phyloP scores from a whole-genome alignment of 148 eudicot genomes.

The Amaranthus hypochondriacus region DNA sequence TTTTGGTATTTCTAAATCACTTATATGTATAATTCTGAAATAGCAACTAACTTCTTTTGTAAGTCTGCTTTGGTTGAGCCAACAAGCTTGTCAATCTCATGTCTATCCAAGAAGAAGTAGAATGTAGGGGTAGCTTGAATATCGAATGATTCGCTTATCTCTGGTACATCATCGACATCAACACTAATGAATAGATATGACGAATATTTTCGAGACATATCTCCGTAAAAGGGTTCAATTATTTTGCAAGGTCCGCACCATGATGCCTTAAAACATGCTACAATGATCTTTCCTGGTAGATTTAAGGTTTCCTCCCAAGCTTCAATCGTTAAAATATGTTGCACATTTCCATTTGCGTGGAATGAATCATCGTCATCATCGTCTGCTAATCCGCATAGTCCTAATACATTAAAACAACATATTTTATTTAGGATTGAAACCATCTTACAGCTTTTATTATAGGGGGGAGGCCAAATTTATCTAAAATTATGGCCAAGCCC shows the following conservation, averaged over 20 bases:
- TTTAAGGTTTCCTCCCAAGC: constrained; percentile 10
- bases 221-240: constrained; percentile 8
- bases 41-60: constrained; percentile 2
- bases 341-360: constrained; percentile 10
- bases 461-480: not conserved
- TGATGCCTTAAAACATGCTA: constrained; percentile 13
- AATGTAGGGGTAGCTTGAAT: constrained; percentile 12
- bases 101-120: constrained; percentile 2
- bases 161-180: constrained; percentile 12
- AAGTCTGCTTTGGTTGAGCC: constrained; percentile 1
- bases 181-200: not conserved
- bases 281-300: not conserved
- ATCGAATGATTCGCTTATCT: not conserved
- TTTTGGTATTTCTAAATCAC: too few relatives aligned
- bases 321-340: constrained; percentile 2
- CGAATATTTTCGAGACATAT: constrained; percentile 7
- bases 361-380: constrained; percentile 9
- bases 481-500: not conserved
- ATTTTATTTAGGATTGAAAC: too few relatives aligned
- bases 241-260: constrained; percentile 13
- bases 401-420: not conserved
- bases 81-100: not conserved
- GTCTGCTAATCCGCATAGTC: not conserved
- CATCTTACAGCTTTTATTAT: not conserved
- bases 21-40: not conserved